phyloP scores from a whole-genome alignment of 2,329 filamentous ascomycete species.

The Fusarium torulosum region DNA sequence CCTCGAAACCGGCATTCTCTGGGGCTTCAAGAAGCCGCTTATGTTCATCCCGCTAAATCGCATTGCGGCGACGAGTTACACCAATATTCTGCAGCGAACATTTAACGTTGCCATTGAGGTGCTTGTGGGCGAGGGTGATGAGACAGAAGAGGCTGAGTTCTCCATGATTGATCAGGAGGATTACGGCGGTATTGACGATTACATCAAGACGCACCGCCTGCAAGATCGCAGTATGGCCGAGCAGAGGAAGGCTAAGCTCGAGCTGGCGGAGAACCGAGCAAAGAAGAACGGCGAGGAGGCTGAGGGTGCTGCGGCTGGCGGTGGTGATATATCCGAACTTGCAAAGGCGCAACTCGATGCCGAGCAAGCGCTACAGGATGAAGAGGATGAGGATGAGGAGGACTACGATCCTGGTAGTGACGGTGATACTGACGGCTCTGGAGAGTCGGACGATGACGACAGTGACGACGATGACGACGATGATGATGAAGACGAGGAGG shows the following conservation, averaged over 20 bases:
- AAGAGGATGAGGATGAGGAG: constrained; percentile 74
- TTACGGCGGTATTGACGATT: constrained; percentile 73
- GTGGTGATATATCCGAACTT: constrained; percentile 61
- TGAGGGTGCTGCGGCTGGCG: constrained; percentile 52
- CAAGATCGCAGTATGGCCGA: constrained; percentile 78
- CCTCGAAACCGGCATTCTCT: constrained; percentile 74
- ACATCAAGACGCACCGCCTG: constrained; percentile 70
- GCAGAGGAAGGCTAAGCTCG: constrained; percentile 72
- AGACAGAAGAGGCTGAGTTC: constrained; percentile 73
- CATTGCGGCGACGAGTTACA: constrained; percentile 74
- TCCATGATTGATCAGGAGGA: constrained; percentile 78
- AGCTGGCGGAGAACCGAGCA: constrained; percentile 70
- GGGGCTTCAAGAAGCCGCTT: constrained; percentile 78
- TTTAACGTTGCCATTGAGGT: constrained; percentile 77
- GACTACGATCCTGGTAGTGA: constrained; percentile 75
- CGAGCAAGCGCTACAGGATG: constrained; percentile 68
- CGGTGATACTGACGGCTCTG: constrained; percentile 69
- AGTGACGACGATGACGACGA: constrained; percentile 57
- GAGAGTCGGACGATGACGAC: constrained; percentile 66
- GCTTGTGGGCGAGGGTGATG: constrained; percentile 61
- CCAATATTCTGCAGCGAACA: constrained; percentile 74
- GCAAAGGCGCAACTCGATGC: constrained; percentile 63
- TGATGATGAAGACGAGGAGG: constrained; percentile 49
- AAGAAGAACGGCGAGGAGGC: constrained; percentile 60
- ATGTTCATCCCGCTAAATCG: constrained; percentile 72